Evolutionary conservation across 2,329 filamentous ascomycete genomes (phyloP).

Genomic region (Claviceps lovelessii): DNA sequence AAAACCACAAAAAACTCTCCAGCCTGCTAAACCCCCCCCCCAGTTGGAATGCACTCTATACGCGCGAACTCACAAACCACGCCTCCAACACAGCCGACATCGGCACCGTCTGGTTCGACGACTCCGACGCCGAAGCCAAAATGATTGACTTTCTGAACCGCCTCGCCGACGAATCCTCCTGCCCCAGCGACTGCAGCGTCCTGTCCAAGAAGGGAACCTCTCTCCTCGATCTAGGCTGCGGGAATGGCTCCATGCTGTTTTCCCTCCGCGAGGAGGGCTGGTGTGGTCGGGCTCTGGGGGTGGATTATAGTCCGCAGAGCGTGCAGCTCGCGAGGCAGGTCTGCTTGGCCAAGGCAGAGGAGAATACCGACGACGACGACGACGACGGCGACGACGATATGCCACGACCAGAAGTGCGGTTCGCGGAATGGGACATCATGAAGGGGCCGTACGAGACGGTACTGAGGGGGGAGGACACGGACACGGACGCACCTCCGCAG

Average conservation of each 20-base stretch:
- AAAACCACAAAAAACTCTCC: no score
- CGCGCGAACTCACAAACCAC: conserved; percentile 57
- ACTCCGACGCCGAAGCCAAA: conserved; percentile 74
- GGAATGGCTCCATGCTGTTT: conserved; percentile 86
- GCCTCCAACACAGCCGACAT: conserved; percentile 58
- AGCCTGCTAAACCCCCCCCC: neutral
- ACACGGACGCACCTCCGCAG: conserved; percentile 4
- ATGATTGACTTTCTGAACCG: conserved; percentile 53
- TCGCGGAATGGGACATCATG: conserved; percentile 51
- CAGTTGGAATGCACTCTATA: conserved; percentile 65
- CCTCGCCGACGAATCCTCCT: conserved; percentile 12
- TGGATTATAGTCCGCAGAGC: conserved; percentile 72
- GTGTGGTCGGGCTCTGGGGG: conserved; percentile 58
- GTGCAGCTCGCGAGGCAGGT: conserved; percentile 60
- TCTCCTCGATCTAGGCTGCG: conserved; percentile 81
- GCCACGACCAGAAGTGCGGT: conserved; percentile 20
- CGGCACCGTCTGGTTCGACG: conserved; percentile 93
- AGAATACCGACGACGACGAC: neutral
- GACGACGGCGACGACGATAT: no score
- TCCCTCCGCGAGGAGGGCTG: conserved; percentile 54
- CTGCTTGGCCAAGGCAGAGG: conserved; percentile 18
- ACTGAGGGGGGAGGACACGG: conserved; percentile 9
- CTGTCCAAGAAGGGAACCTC: conserved; percentile 25
- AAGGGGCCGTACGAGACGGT: conserved; percentile 23
- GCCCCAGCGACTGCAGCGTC: neutral